Percentiles rank a stretch among this genome's conserved stretches.
Conservation (phyloP, 129 eudicot genomes). For the Chrysanthemum seticuspe region DNA sequence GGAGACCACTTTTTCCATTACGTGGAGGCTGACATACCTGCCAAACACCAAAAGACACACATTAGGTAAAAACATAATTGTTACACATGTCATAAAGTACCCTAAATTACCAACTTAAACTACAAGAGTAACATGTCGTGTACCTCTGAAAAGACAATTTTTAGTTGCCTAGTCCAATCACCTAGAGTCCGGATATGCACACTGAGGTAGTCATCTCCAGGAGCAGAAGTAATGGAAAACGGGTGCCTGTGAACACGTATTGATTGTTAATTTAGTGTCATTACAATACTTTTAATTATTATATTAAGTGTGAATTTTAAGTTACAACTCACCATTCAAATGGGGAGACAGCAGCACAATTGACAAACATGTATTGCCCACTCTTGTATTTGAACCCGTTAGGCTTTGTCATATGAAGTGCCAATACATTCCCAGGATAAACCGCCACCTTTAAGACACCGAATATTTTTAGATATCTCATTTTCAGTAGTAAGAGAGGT, state of each 20-base stretch:
- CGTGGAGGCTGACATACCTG: slow-evolving; percentile 77
- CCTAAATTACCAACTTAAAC: slow-evolving; percentile 20
- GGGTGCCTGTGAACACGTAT: slow-evolving; percentile 70
- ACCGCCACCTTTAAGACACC: slow-evolving; percentile 56
- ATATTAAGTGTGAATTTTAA: not conserved
- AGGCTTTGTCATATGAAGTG: slow-evolving; percentile 86
- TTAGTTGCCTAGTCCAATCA: slow-evolving; percentile 86
- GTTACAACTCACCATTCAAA: slow-evolving; percentile 69
- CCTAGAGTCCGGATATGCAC: slow-evolving; percentile 92
- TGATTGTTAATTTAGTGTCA: slow-evolving; percentile 15
- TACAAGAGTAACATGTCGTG: not conserved
- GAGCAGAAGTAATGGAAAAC: slow-evolving; percentile 89
- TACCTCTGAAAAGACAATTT: slow-evolving; percentile 72
- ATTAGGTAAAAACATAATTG: slow-evolving; percentile 23
- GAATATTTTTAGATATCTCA: not conserved
- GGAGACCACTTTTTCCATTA: slow-evolving; percentile 75
- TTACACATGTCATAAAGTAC: not conserved
- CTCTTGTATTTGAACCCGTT: slow-evolving; percentile 76
- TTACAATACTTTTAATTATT: not conserved
- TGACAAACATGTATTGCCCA: slow-evolving; percentile 87
- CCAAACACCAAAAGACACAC: slow-evolving; percentile 30
- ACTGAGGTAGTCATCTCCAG: slow-evolving; percentile 77
- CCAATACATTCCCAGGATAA: slow-evolving; percentile 83
- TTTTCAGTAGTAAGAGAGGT: not conserved
- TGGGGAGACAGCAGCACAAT: slow-evolving; percentile 83